Evolutionary conservation across 306 rosid genomes (phyloP), one percentile per base, ranked within the genome.

Genomic region (Psophocarpus tetragonolobus): DNA sequence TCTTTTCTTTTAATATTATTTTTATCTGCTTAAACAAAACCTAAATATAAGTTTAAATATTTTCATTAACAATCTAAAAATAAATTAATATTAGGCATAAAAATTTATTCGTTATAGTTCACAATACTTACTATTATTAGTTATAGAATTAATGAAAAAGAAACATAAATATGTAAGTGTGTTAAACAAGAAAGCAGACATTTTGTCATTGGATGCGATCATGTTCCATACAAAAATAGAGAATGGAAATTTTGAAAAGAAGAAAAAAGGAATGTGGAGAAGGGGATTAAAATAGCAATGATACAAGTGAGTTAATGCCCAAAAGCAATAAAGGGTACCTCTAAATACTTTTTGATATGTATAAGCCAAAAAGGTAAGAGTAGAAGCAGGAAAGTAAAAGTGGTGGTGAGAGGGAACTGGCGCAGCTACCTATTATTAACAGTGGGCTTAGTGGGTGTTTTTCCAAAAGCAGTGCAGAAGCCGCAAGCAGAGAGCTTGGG

Each of bases 401-500:
- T n/a, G n/a, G n/a, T n/a, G n/a, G n/a, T n/a, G n/a, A n/a, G n/a
- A n/a, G n/a, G n/a, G n/a, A n/a, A n/a, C n/a, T n/a, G n/a, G n/a
- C n/a, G n/a, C n/a, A n/a, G n/a, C n/a, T n/a, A n/a, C n/a, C n/a
- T n/a, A n/a, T n/a, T n/a, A n/a, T 87, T 84, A 20, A 13, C 8
- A 8, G 65, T 64, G 1, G 63, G 51, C 80, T 80, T 84, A 50
- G 86, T 38, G 58, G 84, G 86, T 33, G 84, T 38, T 71, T 90
- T 91, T 5, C 89, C 83, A 12, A 93, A 93, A 39, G 85, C 85
- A 1, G 79, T 50, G 80, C 98, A 91, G 23, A 79, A 81, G 0
- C 97, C 97, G 27, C 97, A 93, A 0, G 87, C 97, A 4, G 97
- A 90, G 47, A 93, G 81, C 79, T 85, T 93, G 0, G 98, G 98